A percentile compares a stretch with the other conserved stretches of the same genome.
phyloP scores from a whole-genome alignment of 176 grass and related monocot species.

The Secale cereale region DNA sequence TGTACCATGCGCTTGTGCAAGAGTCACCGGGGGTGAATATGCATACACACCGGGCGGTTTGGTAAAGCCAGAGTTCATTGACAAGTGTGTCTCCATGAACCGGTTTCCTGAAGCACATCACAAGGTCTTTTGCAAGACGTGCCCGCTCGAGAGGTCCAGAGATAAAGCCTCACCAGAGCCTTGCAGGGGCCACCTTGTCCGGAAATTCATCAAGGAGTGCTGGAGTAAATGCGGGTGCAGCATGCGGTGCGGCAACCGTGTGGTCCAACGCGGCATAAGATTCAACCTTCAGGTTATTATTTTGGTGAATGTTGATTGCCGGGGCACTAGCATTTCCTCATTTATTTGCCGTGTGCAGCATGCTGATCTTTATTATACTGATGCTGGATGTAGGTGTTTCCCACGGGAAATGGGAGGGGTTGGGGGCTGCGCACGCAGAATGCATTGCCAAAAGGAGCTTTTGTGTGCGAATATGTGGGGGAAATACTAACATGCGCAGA shows the following conservation, averaged over 20 bases:
- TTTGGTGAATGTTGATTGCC: neutral
- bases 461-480: conserved; percentile 72
- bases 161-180: conserved; percentile 30
- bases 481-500: conserved; percentile 60
- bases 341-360: neutral
- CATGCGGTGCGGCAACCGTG: conserved; percentile 62
- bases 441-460: conserved; percentile 62
- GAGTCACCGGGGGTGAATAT: conserved; percentile 59
- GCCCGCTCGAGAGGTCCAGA: conserved; percentile 46
- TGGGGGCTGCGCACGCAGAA: conserved; percentile 64
- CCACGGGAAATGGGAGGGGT: conserved; percentile 51
- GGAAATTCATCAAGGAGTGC: conserved; percentile 72
- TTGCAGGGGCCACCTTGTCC: conserved; percentile 54
- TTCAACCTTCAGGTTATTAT: conserved; percentile 46
- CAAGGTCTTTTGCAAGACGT: conserved; percentile 48
- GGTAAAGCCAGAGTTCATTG: conserved; percentile 49
- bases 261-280: conserved; percentile 64
- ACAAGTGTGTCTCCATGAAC: conserved; percentile 47
- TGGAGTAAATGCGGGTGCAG: conserved; percentile 74
- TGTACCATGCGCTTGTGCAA: conserved; percentile 58
- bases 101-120: conserved; percentile 29
- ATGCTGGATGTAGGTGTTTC: conserved; percentile 47
- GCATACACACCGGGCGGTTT: conserved; percentile 59
- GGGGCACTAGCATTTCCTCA: neutral
- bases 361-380: neutral